Evolutionary conservation across 164 flowering plant species (phyloP).

Genomic region (Umbilicus rupestris): DNA sequence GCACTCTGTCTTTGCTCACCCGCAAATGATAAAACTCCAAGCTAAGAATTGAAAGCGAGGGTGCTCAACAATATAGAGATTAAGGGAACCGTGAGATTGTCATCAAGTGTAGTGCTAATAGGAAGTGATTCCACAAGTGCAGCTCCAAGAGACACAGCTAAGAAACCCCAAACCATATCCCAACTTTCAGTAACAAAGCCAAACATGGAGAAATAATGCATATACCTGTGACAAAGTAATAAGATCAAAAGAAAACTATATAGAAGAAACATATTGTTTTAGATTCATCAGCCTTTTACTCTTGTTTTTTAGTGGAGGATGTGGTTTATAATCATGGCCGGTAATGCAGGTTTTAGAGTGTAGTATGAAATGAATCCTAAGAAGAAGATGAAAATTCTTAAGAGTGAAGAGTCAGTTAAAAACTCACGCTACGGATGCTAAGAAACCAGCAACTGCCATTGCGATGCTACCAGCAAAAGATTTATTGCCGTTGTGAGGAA

Average conservation of each 20-base stretch:
- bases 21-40: background rate
- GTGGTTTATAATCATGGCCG: background rate
- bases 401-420: background rate
- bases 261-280: background rate
- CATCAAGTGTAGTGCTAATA: slow-evolving; percentile 71
- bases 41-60: slow-evolving; percentile 26
- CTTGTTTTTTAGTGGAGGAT: background rate
- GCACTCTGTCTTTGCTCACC: background rate
- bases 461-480: slow-evolving; percentile 68
- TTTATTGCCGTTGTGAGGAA: slow-evolving; percentile 72
- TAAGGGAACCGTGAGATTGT: slow-evolving; percentile 78
- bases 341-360: background rate
- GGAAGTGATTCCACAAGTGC: slow-evolving; percentile 88
- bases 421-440: slow-evolving; percentile 55
- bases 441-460: slow-evolving; percentile 69
- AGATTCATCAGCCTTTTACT: background rate
- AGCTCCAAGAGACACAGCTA: slow-evolving; percentile 53
- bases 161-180: slow-evolving; percentile 48
- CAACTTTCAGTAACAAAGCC: slow-evolving; percentile 46
- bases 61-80: slow-evolving; percentile 53
- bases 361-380: background rate
- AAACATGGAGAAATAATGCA: slow-evolving; percentile 68
- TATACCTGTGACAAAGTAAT: slow-evolving; percentile 39
- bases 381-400: background rate
- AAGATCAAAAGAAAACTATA: background rate